Base-by-base conservation (phyloP, 805 yeast genomes). In the Schizosaccharomyces osmophilus region DNA sequence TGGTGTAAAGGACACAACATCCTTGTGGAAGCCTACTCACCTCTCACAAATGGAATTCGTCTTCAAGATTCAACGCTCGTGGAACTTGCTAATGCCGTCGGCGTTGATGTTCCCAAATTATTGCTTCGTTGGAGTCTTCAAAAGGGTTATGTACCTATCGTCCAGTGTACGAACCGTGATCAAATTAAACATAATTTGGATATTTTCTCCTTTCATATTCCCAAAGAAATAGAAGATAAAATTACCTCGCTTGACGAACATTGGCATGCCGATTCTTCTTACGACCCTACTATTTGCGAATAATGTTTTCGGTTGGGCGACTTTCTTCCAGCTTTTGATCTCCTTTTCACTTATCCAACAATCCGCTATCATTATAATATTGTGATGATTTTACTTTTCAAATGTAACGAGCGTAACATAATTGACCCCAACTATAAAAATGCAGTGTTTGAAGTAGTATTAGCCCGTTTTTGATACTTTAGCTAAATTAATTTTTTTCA, bases 11-110 rank as follows among this genome's bases (percentile, higher is more conserved):
- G 74, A 17, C 71, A 82, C 62, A 80, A 75, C 58, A 78, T 88
- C 54, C 71, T 75, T 6, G 79, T 83, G 11, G 87, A 85, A 69
- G 89, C 94, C 0, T 88, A 79, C 71, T 82, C 93, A 5, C 95
- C 96, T 8, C 77, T 88, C 68, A 48, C 55, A 13, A n/a, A 24
- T 24, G 55, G 55, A 13, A 82, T 84, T 1, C 64, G 66, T 19
- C 67, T 77, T 41, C 68, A 67, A 48, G 66, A 79, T 51, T 67
- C 68, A 63, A 65, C 74, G 63, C 69, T 71, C 9, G 64, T 62
- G 17, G 66, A 65, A 59, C 67, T 85, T 63, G 82, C 83, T 39
- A 67, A 74, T 48, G 76, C 75, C 62, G 76, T 77, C 48, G 74
- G 75, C 1, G 75, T 78, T 26, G 67, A 83, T 6, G 73, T 78